A percentile compares a stretch with the other conserved stretches of the same genome.
Evolutionary conservation across 2,329 filamentous ascomycete genomes (phyloP).

Genomic region (Seiridium cupressi): DNA sequence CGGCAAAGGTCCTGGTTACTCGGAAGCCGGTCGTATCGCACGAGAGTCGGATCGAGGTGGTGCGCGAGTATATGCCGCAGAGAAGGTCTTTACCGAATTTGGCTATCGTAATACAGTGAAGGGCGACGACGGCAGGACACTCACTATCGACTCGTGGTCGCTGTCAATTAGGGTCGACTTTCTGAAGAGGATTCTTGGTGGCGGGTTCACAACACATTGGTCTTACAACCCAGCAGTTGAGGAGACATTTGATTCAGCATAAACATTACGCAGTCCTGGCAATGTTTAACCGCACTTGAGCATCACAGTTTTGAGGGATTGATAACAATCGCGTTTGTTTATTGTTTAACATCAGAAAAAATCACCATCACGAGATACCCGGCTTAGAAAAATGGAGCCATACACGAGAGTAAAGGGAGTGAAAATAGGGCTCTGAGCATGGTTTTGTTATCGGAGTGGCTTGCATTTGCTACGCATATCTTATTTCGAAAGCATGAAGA

Average conservation of each 20-base stretch:
- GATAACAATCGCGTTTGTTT: no score
- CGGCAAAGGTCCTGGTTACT: constrained; percentile 53
- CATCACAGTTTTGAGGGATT: no score
- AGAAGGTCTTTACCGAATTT: constrained; percentile 43
- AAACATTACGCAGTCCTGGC: background rate
- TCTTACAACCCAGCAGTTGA: constrained; percentile 35
- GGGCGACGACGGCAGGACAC: constrained; percentile 38
- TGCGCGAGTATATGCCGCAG: constrained; percentile 35
- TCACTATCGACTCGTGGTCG: constrained; percentile 51
- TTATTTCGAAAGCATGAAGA: no score
- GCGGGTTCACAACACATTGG: constrained; percentile 40
- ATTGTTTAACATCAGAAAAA: no score
- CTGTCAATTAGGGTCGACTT: constrained; percentile 46
- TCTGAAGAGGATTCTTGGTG: constrained; percentile 46
- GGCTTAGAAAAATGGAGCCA: no score
- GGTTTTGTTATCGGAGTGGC: no score
- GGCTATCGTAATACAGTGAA: constrained; percentile 53
- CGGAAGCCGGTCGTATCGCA: constrained; percentile 41
- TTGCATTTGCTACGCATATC: no score
- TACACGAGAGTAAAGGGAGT: no score
- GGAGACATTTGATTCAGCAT: constrained; percentile 17
- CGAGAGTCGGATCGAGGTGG: constrained; percentile 41
- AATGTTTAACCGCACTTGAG: no score
- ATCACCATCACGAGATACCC: no score
- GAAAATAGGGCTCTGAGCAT: no score